Evolutionary conservation across 441 rosid species (phyloP), one percentile per base, ranked within the genome.

Genomic region (Raphanus hybrid): DNA sequence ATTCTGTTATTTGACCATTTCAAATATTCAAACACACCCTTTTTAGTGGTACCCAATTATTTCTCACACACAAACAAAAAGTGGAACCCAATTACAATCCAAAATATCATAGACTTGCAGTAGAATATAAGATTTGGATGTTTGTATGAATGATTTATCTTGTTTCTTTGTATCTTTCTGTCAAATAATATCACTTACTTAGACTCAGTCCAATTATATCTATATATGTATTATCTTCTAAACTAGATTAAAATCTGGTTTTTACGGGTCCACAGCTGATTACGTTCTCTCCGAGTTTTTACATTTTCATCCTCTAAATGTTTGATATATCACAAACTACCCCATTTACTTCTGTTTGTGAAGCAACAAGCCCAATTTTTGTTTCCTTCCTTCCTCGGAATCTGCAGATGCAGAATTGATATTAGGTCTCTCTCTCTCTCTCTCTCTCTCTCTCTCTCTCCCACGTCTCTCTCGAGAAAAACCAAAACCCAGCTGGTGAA

Each of bases 401-500:
- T 1, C 74, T 78, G 55, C 64, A 37, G 75, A 68, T 78, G 55
- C 48, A 37, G 75, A 68, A 32, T 34, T 58, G 76, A 34, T 45
- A 10, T 63, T 78, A 78, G 82, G 78, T 69, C 75, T 79, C 82
- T 78, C 10, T 64, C 34, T 78, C 10, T 64, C 34, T 59, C 68
- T 67, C 71, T 39, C 37, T 37, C 41, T 35, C 6, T 35, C 39
- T 35, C 39, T 35, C 41, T 7, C 18, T 7, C 39, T 2, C 39
- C 68, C 3, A 50, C 73, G 73, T 60, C 67, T 64, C 64, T 60
- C 72, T 60, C 69, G 70, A 73, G 70, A 37, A 62, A 67, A 61
- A 9, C 41, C 14, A 59, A 62, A 64, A 6, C 69, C 74, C 77
- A 71, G 52, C 50, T 77, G 80, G 61, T 75, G 26, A 55, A 70